Conservation (phyloP, 495 filamentous ascomycete species). For the Trichocladium uniseriatum region DNA sequence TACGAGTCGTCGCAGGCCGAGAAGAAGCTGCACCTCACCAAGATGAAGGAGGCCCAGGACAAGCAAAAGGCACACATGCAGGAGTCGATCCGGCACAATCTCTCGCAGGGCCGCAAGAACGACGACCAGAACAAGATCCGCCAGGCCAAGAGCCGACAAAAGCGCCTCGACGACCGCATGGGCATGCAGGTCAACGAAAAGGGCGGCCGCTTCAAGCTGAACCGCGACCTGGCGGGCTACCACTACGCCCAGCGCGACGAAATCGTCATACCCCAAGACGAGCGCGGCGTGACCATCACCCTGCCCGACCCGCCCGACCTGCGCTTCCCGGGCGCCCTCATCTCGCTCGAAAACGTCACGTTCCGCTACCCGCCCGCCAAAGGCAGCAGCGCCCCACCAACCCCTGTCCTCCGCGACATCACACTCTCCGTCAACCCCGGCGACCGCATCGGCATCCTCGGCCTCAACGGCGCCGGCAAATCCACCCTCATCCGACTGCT, state of each 20-base stretch:
- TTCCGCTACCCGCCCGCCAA: slow-evolving; percentile 44
- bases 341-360: slow-evolving; percentile 55
- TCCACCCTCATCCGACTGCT: slow-evolving; percentile 58
- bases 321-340: slow-evolving; percentile 61
- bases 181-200: slow-evolving; percentile 61
- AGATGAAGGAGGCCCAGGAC: slow-evolving; percentile 72
- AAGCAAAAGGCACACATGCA: slow-evolving; percentile 68
- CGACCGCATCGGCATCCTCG: slow-evolving; percentile 63
- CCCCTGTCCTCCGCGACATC: slow-evolving; percentile 43
- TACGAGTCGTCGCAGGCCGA: slow-evolving; percentile 61
- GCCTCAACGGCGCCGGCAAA: slow-evolving; percentile 67
- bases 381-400: not conserved
- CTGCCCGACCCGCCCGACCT: slow-evolving; percentile 55
- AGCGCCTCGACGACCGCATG: slow-evolving; percentile 71
- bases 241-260: slow-evolving; percentile 47
- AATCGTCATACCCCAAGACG: slow-evolving; percentile 62
- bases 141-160: slow-evolving; percentile 68
- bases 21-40: slow-evolving; percentile 53
- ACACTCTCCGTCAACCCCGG: slow-evolving; percentile 57
- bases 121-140: slow-evolving; percentile 73
- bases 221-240: slow-evolving; percentile 57
- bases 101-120: slow-evolving; percentile 57
- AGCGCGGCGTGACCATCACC: slow-evolving; percentile 46
- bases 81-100: slow-evolving; percentile 58
- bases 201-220: slow-evolving; percentile 69